Evolutionary conservation across 1,284 basidiomycete species (phyloP).

Genomic region (Taiwanofungus camphoratus): DNA sequence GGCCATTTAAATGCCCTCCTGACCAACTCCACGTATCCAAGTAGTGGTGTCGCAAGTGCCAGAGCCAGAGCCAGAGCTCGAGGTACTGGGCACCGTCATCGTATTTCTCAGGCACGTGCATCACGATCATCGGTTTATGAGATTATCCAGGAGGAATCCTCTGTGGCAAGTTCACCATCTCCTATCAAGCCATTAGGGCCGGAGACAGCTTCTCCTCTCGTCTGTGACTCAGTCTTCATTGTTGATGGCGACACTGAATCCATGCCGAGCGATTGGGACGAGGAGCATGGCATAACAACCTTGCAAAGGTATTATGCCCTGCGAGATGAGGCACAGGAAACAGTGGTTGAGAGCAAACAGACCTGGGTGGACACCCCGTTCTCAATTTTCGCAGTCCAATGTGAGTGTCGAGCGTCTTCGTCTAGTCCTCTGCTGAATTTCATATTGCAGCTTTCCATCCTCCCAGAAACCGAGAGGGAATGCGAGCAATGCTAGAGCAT

Average conservation of each 20-base stretch:
- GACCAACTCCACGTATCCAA: slow-evolving; percentile 35
- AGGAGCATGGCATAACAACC: slow-evolving; percentile 54
- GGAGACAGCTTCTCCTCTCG: too few relatives aligned
- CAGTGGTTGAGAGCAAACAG: slow-evolving; percentile 60
- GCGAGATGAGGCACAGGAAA: slow-evolving; percentile 59
- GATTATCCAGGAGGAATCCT: slow-evolving; percentile 69
- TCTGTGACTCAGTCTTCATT: slow-evolving; percentile 41
- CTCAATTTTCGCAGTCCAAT: slow-evolving; percentile 63
- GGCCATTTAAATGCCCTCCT: slow-evolving; percentile 52
- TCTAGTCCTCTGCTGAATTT: background rate
- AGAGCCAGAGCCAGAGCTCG: slow-evolving; percentile 38
- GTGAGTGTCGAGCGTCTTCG: slow-evolving; percentile 37
- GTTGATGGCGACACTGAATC: slow-evolving; percentile 52
- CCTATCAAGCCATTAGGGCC: slow-evolving; percentile 20
- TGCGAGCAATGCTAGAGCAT: slow-evolving; percentile 68
- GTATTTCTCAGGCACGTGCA: slow-evolving; percentile 55
- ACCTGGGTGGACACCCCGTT: slow-evolving; percentile 68
- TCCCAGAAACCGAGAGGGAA: slow-evolving; percentile 54
- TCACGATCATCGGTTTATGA: slow-evolving; percentile 70
- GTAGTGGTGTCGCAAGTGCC: slow-evolving; percentile 30
- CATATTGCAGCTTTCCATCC: slow-evolving; percentile 57
- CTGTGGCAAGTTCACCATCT: slow-evolving; percentile 33
- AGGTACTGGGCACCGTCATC: slow-evolving; percentile 63
- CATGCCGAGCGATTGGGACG: slow-evolving; percentile 53
- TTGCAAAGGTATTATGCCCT: slow-evolving; percentile 65